Conservation (phyloP, 2,329 filamentous ascomycete genomes). For the Colletotrichum agaves region DNA sequence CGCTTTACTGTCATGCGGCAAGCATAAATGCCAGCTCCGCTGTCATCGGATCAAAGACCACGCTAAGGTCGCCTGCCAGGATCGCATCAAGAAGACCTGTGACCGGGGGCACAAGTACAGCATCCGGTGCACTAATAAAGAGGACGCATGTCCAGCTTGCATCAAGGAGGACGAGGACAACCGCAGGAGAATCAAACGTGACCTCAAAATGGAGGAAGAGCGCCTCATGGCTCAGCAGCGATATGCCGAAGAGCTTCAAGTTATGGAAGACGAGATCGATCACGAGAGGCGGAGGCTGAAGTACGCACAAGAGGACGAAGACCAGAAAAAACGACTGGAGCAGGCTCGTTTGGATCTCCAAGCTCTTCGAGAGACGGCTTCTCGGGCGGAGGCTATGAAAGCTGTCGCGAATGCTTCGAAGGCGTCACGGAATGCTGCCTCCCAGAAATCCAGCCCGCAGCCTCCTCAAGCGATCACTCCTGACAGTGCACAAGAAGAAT, state of each 20-base stretch:
- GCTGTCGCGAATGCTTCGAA: too few relatives aligned
- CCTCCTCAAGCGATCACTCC: neutral
- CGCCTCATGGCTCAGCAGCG: conserved; percentile 55
- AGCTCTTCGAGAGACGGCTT: conserved; percentile 48
- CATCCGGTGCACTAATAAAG: conserved; percentile 56
- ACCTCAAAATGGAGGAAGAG: conserved; percentile 61
- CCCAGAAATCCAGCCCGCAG: too few relatives aligned
- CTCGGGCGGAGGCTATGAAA: conserved; percentile 36
- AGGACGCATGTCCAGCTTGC: conserved; percentile 63
- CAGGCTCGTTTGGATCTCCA: conserved; percentile 60
- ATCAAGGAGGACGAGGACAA: conserved; percentile 57
- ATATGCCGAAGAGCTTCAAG: conserved; percentile 57
- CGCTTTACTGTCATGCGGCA: conserved; percentile 54
- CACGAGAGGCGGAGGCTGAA: conserved; percentile 56
- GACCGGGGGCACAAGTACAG: conserved; percentile 59
- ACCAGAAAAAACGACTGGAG: conserved; percentile 55
- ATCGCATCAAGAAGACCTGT: conserved; percentile 58
- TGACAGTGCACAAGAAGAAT: conserved; percentile 60
- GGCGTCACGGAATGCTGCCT: neutral
- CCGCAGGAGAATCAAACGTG: conserved; percentile 55
- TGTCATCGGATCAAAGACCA: conserved; percentile 74
- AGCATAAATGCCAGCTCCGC: conserved; percentile 66
- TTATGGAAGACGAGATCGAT: conserved; percentile 65
- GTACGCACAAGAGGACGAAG: conserved; percentile 55
- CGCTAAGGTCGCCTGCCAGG: conserved; percentile 53